Evolutionary conservation across 306 rosid genomes (phyloP), one percentile per base, ranked within the genome.

Genomic region (Herpetospermum pedunculosum): DNA sequence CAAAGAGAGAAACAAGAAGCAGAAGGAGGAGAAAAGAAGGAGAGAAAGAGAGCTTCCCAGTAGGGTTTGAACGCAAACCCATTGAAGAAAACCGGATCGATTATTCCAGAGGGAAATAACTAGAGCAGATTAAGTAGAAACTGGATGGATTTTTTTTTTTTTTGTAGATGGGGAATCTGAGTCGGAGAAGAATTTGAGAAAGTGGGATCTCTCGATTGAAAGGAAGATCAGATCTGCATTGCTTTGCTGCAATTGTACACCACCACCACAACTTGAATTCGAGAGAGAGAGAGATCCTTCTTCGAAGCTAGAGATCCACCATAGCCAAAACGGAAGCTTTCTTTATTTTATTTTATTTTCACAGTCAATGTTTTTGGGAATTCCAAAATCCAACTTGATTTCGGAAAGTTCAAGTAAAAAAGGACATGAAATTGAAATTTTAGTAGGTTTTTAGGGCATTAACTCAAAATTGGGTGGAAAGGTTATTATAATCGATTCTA

Each of bases 31-130:
- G 19, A 38, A 75, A 59, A 28, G 38, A 16, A 19, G 77, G 41
- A 62, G 79, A 60, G 74, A 47, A 26, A 30, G 62, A 10, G 52
- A 8, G 29, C 16, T 28, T 75, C 30, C 72, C 28, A 15, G 40
- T 25, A 60, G 78, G 59, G 25, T 67, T 70, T 77, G 76, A 60
- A 19, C 28, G 59, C 57, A 72, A 77, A 47, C 76, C 76, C 80
- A 70, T 75, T 15, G 59, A 6, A 15, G 52, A 68, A 52, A 19
- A 40, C 21, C 10, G 47, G 59, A 18, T 50, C 26, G 12, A 29
- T 25, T 5, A 48, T 4, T 35, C 28, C 30, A 32, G 12, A 70
- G 44, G 37, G 58, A 48, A 70, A 32, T 6, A n/a, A 16, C 6
- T 28, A n/a, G 44, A 29, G 28, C 38, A 49, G 52, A 18, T 34